phyloP scores from a whole-genome alignment of 2,329 filamentous ascomycete species.

The Ramichloridium luteum region DNA sequence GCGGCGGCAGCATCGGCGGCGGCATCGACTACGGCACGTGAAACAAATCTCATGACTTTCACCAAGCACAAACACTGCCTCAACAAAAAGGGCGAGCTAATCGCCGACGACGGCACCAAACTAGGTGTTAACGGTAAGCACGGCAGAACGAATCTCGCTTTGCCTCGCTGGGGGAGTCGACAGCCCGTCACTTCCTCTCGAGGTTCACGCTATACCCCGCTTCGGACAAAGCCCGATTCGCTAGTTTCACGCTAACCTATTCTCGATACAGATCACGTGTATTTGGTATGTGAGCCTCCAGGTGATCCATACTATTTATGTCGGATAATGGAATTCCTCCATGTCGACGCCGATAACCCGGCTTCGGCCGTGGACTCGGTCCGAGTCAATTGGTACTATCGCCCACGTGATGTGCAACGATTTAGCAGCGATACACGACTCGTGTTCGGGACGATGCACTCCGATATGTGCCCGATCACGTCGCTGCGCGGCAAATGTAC shows the following conservation, averaged over 20 bases:
- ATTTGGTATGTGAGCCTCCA: constrained; percentile 91
- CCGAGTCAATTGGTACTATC: constrained; percentile 96
- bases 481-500: constrained; percentile 87
- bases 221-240: constrained; percentile 5
- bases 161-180: no score
- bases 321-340: constrained; percentile 96
- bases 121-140: constrained; percentile 76
- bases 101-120: constrained; percentile 81
- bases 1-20: no score
- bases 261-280: constrained; percentile 60
- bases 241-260: constrained; percentile 26
- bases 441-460: constrained; percentile 97
- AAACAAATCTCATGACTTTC: constrained; percentile 85
- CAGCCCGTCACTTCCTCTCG: no score
- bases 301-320: constrained; percentile 96
- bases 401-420: constrained; percentile 87
- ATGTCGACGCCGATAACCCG: constrained; percentile 57
- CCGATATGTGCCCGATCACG: constrained; percentile 84
- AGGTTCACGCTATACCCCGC: constrained; percentile 16
- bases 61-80: constrained; percentile 56
- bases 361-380: constrained; percentile 68
- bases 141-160: background rate
- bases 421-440: constrained; percentile 82
- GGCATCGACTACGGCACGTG: constrained; percentile 35
- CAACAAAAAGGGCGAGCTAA: constrained; percentile 59